Evolutionary conservation across 306 rosid genomes (phyloP), one percentile per base, ranked within the genome.

Genomic region (Rosa rugosa): DNA sequence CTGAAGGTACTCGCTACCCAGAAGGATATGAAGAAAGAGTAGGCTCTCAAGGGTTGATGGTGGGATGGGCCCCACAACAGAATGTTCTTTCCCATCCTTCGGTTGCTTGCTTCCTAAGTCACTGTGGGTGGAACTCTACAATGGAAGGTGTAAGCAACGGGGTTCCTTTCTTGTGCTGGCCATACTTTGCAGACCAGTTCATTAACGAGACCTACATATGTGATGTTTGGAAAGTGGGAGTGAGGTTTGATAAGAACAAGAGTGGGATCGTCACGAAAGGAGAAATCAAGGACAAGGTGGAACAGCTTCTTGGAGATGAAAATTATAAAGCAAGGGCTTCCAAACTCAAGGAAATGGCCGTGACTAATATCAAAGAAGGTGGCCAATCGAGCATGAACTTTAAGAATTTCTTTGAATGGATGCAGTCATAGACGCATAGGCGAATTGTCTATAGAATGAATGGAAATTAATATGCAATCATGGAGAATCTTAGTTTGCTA

Each of bases 91-190:
- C 74, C 7, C 95, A 90, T 81, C 80, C 88, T 69, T 84, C 91
- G 0, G 56, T 91, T 57, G 93, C 93, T 86, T 88, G 93, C 88
- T 91, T 93, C 85, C 14, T 88, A 71, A 93, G 91, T 53, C 98
- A 93, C 14, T 89, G 93, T 47, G 97, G 95, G 71, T 90, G 97
- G 96, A 92, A 90, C 84, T 90, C 95, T 11, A 86, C 85, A 4
- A 1, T 88, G 44, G 96, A 93, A 66, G 88, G 96, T 73, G 69
- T 87, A 3, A 60, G 83, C 85, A 89, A 83, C 67, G 98, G 90
- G 38, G 56, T 93, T 16, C 91, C 90, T 22, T 75, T 88, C 47
- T 59, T 89, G 87, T 93, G 97, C 16, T 93, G 93, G 96, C 98
- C 98, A 22, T 84, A 84, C 50, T 84, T 88, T 63, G 94, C 90